These are phyloP conservation scores for Holtermannia corniformis DNA, from an alignment of 768 basidiomycete genomes.

Conservation along the genomic window DNA sequence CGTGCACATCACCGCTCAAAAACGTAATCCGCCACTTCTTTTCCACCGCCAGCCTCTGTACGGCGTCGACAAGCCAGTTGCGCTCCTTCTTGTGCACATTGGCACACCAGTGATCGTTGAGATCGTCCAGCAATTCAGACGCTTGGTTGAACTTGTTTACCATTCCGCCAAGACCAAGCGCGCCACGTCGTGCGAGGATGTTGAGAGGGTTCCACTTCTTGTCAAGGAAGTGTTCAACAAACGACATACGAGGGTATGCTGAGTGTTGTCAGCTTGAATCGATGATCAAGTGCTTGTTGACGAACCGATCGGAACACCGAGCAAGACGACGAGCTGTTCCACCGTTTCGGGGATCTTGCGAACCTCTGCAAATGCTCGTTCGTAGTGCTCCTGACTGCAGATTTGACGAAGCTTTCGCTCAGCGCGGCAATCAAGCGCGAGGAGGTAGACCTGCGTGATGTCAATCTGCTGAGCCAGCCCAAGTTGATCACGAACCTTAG, in stretches of 20 bases:
- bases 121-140: conserved; percentile 86
- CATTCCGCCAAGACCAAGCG: conserved; percentile 62
- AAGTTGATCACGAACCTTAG: conserved; percentile 33
- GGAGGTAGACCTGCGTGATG: conserved; percentile 59
- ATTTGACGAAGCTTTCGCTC: conserved; percentile 76
- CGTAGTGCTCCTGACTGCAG: conserved; percentile 64
- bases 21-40: conserved; percentile 69
- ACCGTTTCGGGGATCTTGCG: conserved; percentile 54
- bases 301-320: conserved; percentile 51
- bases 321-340: conserved; percentile 73
- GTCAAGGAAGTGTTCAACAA: conserved; percentile 63
- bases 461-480: conserved; percentile 33
- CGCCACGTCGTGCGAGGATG: conserved; percentile 59
- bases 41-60: conserved; percentile 60
- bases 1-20: conserved; percentile 88
- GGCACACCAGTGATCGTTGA: conserved; percentile 89
- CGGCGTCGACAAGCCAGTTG: conserved; percentile 71
- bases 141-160: conserved; percentile 42
- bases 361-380: conserved; percentile 59
- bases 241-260: conserved; percentile 73
- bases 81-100: conserved; percentile 66
- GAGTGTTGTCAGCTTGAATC: conserved; percentile 33
- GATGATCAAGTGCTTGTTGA: conserved; percentile 1
- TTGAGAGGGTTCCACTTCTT: conserved; percentile 77
- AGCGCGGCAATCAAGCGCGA: conserved; percentile 54